phyloP scores from a whole-genome alignment of 75 land plant genomes.

The Isoetes taiwanensis region DNA sequence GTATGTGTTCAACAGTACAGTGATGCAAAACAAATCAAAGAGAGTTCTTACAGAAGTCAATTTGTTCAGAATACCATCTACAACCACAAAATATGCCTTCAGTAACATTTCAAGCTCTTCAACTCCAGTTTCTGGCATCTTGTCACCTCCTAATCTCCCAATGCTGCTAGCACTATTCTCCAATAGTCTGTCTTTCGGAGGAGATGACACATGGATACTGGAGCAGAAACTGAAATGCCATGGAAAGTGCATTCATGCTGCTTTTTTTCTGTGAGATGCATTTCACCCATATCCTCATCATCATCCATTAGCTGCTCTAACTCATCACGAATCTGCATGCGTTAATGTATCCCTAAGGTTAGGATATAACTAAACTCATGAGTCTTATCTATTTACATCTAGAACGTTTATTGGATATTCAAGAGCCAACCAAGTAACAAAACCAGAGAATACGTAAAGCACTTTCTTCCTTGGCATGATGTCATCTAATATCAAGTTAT shows the following conservation, averaged over 20 bases:
- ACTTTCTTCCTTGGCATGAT: no score
- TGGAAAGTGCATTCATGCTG: neutral
- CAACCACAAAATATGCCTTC: constrained; percentile 5
- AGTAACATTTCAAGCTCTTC: neutral
- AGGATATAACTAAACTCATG: neutral
- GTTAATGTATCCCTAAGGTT: neutral
- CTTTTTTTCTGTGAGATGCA: neutral
- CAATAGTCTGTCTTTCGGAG: neutral
- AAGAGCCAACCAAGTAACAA: no score
- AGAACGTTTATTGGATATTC: neutral
- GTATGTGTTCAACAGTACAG: neutral
- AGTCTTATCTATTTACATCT: neutral
- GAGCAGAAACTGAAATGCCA: neutral
- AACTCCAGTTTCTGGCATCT: neutral
- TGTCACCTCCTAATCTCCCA: neutral
- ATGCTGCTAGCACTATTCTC: neutral
- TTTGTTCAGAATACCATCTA: constrained; percentile 5
- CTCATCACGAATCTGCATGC: constrained; percentile 1
- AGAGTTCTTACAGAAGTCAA: neutral
- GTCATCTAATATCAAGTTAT: no score
- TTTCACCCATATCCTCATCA: neutral
- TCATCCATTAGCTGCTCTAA: constrained; percentile 6
- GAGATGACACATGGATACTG: neutral
- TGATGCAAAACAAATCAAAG: neutral
- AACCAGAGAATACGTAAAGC: no score